Evolutionary conservation across 352 stramenopile genomes (phyloP).

Genomic region (Pythium periplocum): DNA sequence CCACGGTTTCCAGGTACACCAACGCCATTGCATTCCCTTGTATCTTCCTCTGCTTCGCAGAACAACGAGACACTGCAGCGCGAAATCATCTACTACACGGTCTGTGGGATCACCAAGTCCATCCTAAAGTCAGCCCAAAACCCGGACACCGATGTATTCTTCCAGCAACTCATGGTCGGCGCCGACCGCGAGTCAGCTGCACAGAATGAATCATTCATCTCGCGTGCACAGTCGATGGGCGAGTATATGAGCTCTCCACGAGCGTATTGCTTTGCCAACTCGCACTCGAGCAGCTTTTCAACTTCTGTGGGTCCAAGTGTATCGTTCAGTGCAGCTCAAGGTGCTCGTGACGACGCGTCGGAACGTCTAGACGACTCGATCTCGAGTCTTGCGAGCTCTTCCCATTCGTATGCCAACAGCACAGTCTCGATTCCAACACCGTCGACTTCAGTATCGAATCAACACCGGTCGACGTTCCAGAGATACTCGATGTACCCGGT

Average conservation of each 20-base stretch:
- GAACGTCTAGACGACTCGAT: no score
- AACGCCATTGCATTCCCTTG: neutral
- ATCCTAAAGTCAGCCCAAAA: slow-evolving; percentile 50
- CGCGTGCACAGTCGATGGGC: slow-evolving; percentile 35
- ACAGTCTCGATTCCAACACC: neutral
- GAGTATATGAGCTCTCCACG: slow-evolving; percentile 36
- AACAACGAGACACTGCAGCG: slow-evolving; percentile 71
- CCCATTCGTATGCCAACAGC: neutral
- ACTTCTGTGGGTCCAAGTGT: slow-evolving; percentile 4
- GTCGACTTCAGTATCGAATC: neutral
- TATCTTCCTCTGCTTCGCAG: slow-evolving; percentile 35
- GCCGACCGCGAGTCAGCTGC: slow-evolving; percentile 45
- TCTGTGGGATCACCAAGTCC: slow-evolving; percentile 72
- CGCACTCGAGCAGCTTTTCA: neutral
- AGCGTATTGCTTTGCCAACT: slow-evolving; percentile 35
- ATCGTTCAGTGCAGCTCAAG: slow-evolving; percentile 1
- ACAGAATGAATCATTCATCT: slow-evolving; percentile 39
- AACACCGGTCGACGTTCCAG: neutral
- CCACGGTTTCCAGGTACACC: neutral
- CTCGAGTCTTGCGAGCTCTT: neutral
- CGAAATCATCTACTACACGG: slow-evolving; percentile 84
- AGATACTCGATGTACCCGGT: slow-evolving; percentile 64
- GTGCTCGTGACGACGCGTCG: slow-evolving; percentile 3
- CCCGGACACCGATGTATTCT: slow-evolving; percentile 19
- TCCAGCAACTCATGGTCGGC: slow-evolving; percentile 47